Conservation (phyloP, 495 filamentous ascomycete species). For the Lophiotrema nucula region DNA sequence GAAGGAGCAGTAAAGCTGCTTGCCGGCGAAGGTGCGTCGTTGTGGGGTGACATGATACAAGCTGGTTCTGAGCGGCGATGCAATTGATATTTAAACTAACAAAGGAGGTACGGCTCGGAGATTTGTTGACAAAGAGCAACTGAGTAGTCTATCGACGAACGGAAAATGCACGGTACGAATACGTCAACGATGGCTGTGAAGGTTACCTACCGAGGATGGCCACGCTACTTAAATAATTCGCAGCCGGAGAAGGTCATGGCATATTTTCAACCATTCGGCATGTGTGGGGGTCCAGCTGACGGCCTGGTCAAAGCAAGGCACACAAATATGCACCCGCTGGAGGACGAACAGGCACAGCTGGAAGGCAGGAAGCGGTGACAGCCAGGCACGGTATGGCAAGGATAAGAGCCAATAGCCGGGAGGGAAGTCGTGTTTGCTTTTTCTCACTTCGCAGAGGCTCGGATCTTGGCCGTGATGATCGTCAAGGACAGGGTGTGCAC, state of each 20-base stretch:
- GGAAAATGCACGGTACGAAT: constrained; percentile 16
- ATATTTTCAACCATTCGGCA: constrained; percentile 5
- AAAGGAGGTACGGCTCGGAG: constrained; percentile 5
- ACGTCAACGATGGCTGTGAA: constrained; percentile 24
- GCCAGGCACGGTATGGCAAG: constrained; percentile 31
- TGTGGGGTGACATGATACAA: constrained; percentile 31
- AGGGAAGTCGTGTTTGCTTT: constrained; percentile 21
- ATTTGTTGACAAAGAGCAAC: constrained; percentile 26
- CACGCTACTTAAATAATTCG: constrained; percentile 32
- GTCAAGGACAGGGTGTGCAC: constrained; percentile 34
- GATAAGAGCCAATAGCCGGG: constrained; percentile 18
- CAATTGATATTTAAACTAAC: constrained; percentile 8
- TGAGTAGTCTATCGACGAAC: background rate
- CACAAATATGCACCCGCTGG: constrained; percentile 19
- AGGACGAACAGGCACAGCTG: constrained; percentile 30
- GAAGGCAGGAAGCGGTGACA: constrained; percentile 33
- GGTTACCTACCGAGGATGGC: constrained; percentile 19
- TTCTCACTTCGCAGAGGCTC: constrained; percentile 14
- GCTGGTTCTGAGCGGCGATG: background rate
- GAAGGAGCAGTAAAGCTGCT: constrained; percentile 21
- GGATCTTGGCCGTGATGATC: constrained; percentile 29
- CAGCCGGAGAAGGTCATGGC: constrained; percentile 23
- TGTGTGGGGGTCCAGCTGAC: constrained; percentile 38
- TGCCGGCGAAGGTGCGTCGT: constrained; percentile 30
- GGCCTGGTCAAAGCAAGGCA: constrained; percentile 27